Percentiles rank a stretch among this genome's conserved stretches.
Conservation (phyloP, 805 yeast genomes). For the Yueomyces sp. region DNA sequence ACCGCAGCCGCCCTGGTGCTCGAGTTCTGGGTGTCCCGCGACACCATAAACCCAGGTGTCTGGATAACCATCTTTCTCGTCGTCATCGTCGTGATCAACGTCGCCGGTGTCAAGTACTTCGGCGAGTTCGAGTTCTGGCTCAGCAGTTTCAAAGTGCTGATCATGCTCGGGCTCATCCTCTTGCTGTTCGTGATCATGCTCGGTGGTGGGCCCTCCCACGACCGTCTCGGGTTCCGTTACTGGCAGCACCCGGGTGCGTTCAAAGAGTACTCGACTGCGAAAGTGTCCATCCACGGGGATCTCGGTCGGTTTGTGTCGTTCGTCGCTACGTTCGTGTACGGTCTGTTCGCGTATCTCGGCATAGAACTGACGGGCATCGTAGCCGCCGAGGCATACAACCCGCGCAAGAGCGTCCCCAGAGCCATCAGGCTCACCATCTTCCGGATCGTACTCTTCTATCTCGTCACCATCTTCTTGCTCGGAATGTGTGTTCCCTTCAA, state of each 20-base stretch:
- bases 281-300: constrained; percentile 25
- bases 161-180: constrained; percentile 54
- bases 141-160: constrained; percentile 48
- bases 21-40: constrained; percentile 31
- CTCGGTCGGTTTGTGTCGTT: constrained; percentile 50
- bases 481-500: constrained; percentile 57
- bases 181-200: constrained; percentile 49
- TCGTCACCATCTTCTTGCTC: constrained; percentile 44
- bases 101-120: constrained; percentile 28
- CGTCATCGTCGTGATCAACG: constrained; percentile 24
- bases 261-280: constrained; percentile 27
- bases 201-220: constrained; percentile 71
- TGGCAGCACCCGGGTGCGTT: constrained; percentile 64
- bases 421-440: constrained; percentile 59
- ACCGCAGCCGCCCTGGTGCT: constrained; percentile 35
- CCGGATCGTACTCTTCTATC: constrained; percentile 53
- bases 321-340: constrained; percentile 47
- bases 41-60: constrained; percentile 29
- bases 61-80: constrained; percentile 33
- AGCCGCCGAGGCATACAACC: constrained; percentile 61
- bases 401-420: constrained; percentile 54
- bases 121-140: constrained; percentile 38
- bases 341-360: constrained; percentile 60
- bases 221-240: constrained; percentile 58
- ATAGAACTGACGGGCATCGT: constrained; percentile 60